Evolutionary conservation across 768 basidiomycete species (phyloP).

Genomic region (Roridomyces roridus): DNA sequence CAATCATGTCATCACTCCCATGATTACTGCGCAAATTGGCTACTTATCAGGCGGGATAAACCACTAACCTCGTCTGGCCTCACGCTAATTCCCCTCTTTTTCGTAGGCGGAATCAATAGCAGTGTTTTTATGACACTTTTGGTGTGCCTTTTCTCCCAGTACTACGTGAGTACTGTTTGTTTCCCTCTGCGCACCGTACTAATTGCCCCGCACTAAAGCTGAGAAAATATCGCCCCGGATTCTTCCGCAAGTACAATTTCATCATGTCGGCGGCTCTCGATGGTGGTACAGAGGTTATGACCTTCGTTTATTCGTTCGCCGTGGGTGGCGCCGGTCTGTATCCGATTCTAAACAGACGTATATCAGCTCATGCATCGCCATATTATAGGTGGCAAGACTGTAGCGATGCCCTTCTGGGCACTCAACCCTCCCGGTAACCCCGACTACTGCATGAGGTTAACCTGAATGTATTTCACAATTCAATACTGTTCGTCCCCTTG

Average conservation of each 20-base stretch:
- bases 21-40: conserved; percentile 28
- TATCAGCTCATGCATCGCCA: conserved; percentile 37
- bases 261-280: conserved; percentile 57
- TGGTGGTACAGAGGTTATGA: conserved; percentile 52
- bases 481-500: too few species aligned
- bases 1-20: conserved; percentile 56
- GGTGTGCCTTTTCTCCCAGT: conserved; percentile 54
- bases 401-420: conserved; percentile 17
- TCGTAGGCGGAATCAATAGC: conserved; percentile 60
- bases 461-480: too few species aligned
- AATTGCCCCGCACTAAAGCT: conserved; percentile 20
- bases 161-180: conserved; percentile 32
- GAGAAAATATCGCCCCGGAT: conserved; percentile 47
- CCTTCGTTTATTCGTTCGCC: conserved; percentile 34
- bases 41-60: conserved; percentile 48
- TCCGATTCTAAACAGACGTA: too few species aligned
- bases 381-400: conserved; percentile 37
- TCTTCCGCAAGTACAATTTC: conserved; percentile 61
- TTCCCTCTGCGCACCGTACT: background rate
- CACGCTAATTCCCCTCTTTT: background rate
- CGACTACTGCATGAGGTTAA: conserved; percentile 30
- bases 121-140: conserved; percentile 52
- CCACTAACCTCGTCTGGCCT: conserved; percentile 1
- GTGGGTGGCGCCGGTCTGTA: conserved; percentile 17
- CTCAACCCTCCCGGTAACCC: conserved; percentile 31